phyloP scores from a whole-genome alignment of 306 rosid species.

The Malus asiatica region DNA sequence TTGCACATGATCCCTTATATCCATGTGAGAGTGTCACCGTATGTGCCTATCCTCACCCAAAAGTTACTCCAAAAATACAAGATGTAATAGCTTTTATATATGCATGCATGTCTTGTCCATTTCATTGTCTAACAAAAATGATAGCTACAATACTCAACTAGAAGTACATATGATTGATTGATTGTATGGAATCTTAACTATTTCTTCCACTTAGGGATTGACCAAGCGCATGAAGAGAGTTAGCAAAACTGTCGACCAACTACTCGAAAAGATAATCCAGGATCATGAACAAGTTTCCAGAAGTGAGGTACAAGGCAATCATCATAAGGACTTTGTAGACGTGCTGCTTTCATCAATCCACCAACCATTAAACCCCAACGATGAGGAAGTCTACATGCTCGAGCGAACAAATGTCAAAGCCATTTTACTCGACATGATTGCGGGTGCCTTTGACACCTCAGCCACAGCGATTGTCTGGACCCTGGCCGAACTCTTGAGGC shows the following conservation, averaged over 20 bases:
- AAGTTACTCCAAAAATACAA: no score
- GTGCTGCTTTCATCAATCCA: constrained; percentile 22
- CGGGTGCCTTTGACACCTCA: constrained; percentile 6
- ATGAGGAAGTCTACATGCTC: background rate
- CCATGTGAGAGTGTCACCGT: no score
- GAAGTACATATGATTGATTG: no score
- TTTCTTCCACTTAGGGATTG: constrained; percentile 17
- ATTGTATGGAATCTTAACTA: no score
- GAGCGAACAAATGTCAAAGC: constrained; percentile 33
- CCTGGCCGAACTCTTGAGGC: constrained; percentile 33
- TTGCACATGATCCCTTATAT: no score
- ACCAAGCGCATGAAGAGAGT: background rate
- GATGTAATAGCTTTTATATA: no score
- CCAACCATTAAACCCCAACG: background rate
- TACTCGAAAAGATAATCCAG: constrained; percentile 16
- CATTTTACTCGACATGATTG: constrained; percentile 22
- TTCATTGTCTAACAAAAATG: no score
- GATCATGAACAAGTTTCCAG: constrained; percentile 6
- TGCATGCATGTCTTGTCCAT: no score
- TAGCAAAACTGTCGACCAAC: constrained; percentile 1
- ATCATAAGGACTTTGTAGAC: constrained; percentile 18
- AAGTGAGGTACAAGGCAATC: background rate
- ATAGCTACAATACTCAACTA: no score
- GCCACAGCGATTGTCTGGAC: constrained; percentile 19
- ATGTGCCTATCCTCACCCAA: no score